Conservation (phyloP, 192 early-diverging fungal species). For the Thamnidium elegans region DNA sequence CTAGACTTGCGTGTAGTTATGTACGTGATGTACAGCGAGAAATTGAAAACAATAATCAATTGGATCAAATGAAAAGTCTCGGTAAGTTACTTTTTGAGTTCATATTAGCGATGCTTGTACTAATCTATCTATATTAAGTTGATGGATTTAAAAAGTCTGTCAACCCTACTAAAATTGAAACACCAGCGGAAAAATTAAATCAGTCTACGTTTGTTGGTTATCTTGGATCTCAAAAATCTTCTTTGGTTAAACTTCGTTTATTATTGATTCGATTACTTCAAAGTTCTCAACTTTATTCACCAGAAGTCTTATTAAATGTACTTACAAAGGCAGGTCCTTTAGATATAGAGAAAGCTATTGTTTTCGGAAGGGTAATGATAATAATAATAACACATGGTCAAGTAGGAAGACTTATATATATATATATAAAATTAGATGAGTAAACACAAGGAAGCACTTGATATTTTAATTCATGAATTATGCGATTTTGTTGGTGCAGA, state of each 20-base stretch:
- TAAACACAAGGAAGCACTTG: conserved; percentile 42
- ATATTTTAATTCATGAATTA: conserved; percentile 43
- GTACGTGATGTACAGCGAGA: conserved; percentile 29
- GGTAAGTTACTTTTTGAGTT: not conserved
- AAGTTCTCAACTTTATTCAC: conserved; percentile 33
- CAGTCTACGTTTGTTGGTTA: conserved; percentile 21
- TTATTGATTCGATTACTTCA: conserved; percentile 44
- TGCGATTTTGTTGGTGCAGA: conserved; percentile 56
- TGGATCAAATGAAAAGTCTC: not conserved
- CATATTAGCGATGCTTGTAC: not conserved
- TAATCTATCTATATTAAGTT: conserved; percentile 1
- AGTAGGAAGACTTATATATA: not conserved
- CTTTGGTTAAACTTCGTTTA: conserved; percentile 23
- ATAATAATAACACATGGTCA: not conserved
- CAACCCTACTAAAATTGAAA: not conserved
- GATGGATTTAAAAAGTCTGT: conserved; percentile 9
- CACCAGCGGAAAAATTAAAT: not conserved
- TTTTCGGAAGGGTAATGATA: conserved; percentile 45
- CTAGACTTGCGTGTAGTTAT: conserved; percentile 37
- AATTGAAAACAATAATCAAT: conserved; percentile 12
- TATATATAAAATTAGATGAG: conserved; percentile 39
- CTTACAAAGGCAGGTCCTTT: conserved; percentile 36
- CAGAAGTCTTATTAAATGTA: conserved; percentile 32
- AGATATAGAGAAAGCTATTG: conserved; percentile 44
- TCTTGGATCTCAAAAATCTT: conserved; percentile 11